phyloP scores from a whole-genome alignment of 140 eudicot genomes.

The Oenanthe javanica region DNA sequence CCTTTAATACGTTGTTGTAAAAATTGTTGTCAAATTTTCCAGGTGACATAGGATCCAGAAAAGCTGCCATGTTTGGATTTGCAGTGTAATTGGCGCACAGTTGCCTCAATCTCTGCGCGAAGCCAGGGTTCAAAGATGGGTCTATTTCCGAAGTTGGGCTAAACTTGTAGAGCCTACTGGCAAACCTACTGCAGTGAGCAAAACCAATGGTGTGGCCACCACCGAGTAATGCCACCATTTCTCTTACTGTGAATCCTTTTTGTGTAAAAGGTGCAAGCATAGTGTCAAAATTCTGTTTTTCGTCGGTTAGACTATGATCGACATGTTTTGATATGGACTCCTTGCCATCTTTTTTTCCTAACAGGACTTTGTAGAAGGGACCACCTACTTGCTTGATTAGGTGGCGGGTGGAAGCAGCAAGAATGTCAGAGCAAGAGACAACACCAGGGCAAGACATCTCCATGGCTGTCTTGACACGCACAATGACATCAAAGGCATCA shows the following conservation, averaged over 20 bases:
- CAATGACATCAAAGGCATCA: not conserved
- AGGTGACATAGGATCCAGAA: not conserved
- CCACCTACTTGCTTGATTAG: not conserved
- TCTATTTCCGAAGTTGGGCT: not conserved
- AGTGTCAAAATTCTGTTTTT: not conserved
- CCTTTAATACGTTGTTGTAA: not conserved
- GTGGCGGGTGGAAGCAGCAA: not conserved
- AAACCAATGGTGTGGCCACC: conserved; percentile 6
- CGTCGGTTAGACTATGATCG: not conserved
- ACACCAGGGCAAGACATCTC: not conserved
- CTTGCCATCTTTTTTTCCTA: not conserved
- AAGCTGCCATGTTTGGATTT: not conserved
- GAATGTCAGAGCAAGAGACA: conserved; percentile 6
- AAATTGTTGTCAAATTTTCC: not conserved
- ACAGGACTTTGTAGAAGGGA: not conserved
- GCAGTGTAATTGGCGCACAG: not conserved
- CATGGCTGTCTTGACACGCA: not conserved
- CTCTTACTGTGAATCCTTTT: conserved; percentile 1
- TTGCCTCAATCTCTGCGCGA: not conserved
- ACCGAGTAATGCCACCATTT: not conserved
- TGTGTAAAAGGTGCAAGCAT: not conserved
- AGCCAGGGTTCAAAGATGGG: not conserved
- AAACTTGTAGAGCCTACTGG: not conserved
- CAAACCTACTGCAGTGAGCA: not conserved
- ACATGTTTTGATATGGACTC: not conserved